Evolutionary conservation across 441 rosid species (phyloP).

Genomic region (Arabidopsis hybrid): DNA sequence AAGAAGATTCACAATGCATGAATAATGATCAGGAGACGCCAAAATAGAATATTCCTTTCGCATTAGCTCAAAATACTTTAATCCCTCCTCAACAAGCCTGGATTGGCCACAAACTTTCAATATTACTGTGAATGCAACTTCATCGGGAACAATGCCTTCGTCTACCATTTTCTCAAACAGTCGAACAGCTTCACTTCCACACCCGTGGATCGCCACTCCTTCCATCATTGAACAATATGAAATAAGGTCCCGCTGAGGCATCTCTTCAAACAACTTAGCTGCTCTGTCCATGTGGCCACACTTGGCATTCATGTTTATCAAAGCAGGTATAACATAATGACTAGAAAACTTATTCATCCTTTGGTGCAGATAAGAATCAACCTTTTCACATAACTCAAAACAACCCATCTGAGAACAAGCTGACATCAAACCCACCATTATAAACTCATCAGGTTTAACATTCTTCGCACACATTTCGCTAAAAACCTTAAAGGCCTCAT

Average conservation of each 20-base stretch:
- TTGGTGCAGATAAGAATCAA: constrained; percentile 58
- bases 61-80: constrained; percentile 65
- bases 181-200: constrained; percentile 56
- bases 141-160: constrained; percentile 70
- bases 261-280: constrained; percentile 58
- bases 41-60: constrained; percentile 53
- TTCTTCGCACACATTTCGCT: constrained; percentile 52
- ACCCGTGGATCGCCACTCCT: constrained; percentile 77
- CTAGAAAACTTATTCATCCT: constrained; percentile 51
- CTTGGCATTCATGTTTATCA: constrained; percentile 82
- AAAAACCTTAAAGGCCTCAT: constrained; percentile 64
- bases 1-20: constrained; percentile 84
- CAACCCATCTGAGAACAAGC: constrained; percentile 80
- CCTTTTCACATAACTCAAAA: constrained; percentile 63
- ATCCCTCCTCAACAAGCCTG: constrained; percentile 75
- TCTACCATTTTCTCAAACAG: constrained; percentile 70
- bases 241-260: constrained; percentile 60
- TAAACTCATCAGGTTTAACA: constrained; percentile 72
- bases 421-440: constrained; percentile 74
- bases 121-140: constrained; percentile 75
- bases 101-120: constrained; percentile 71
- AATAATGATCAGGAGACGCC: constrained; percentile 72
- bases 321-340: constrained; percentile 65
- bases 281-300: constrained; percentile 85
- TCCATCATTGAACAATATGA: constrained; percentile 81